Evolutionary conservation across 345 rosid genomes (phyloP), one percentile per base, ranked within the genome.

Genomic region (Gossypium rotundifolium): DNA sequence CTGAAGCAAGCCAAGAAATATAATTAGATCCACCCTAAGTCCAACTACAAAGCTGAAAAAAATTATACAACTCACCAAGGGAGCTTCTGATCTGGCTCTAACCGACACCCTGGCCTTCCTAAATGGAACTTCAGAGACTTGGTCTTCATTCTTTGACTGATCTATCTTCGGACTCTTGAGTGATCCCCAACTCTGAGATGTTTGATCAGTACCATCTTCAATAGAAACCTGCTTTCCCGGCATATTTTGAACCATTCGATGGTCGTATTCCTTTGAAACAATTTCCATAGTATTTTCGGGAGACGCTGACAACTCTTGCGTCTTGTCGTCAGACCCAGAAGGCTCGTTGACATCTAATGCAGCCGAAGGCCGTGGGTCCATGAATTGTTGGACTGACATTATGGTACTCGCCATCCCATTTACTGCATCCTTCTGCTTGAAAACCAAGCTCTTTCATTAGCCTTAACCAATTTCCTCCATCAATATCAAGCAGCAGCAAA

Each of bases 101-200:
- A 89, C 88, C 1, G 93, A 89, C 73, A 87, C 93, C 76, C 93
- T 84, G 58, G 93, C 85, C 80, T 81, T 85, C 79, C 87, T 75
- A 33, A 76, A 89, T 7, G 95, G 90, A 33, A 71, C 81, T 2
- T 85, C 87, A 40, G 79, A 65, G 69, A 44, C 78, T 73, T 81
- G 88, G 17, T 88, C 92, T 13, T 84, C 85, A 27, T 57, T 83
- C 70, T 76, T 80, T n/a, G 61, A 74, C 48, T 82, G 91, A 25
- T 88, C 90, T 9, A 79, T 25, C 72, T 77, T 84, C 22, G 87
- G 86, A 78, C 80, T 83, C 59, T 81, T 85, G 40, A 87, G 84
- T 17, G 91, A 83, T 1, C 86, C 84, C 86, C 80, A 77, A 55
- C 84, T 82, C 72, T 73, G 81, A 6, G 88, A 81, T 12, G 79